Percentiles rank a stretch among this genome's conserved stretches.
phyloP scores from a whole-genome alignment of 345 rosid genomes.

The Populus deltoides region DNA sequence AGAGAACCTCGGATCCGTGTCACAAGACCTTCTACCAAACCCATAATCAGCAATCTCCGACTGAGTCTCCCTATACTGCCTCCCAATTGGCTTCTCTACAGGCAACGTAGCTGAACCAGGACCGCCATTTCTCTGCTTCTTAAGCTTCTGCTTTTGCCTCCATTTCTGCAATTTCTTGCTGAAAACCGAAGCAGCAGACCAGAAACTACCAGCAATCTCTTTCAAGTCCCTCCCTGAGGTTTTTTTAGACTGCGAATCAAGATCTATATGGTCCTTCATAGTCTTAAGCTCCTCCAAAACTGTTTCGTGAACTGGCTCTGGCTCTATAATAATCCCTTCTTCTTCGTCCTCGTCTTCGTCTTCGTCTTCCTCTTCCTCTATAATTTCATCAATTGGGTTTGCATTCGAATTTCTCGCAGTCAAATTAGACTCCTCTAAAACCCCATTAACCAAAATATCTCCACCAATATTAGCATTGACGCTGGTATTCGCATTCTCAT shows the following conservation, averaged over 20 bases:
- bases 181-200: constrained; percentile 98
- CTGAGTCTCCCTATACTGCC: constrained; percentile 90
- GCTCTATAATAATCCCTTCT: constrained; percentile 19
- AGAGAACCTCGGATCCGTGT: constrained; percentile 95
- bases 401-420: constrained; percentile 32
- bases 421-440: constrained; percentile 43
- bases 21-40: constrained; percentile 94
- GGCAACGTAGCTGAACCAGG: constrained; percentile 85
- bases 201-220: constrained; percentile 78
- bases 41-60: constrained; percentile 98
- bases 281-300: constrained; percentile 58
- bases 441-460: constrained; percentile 15
- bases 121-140: constrained; percentile 56
- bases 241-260: constrained; percentile 75
- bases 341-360: constrained; percentile 29
- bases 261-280: constrained; percentile 91
- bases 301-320: constrained; percentile 13
- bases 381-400: constrained; percentile 46
- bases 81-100: constrained; percentile 88
- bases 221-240: constrained; percentile 66
- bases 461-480: constrained; percentile 26
- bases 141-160: constrained; percentile 92
- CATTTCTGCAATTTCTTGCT: constrained; percentile 95
- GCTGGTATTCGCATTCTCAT: constrained; percentile 22
- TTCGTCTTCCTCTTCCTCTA: constrained; percentile 42